These are phyloP conservation scores for Omphalea diandra DNA, from an alignment of 441 rosid genomes.

Conservation along the genomic window DNA sequence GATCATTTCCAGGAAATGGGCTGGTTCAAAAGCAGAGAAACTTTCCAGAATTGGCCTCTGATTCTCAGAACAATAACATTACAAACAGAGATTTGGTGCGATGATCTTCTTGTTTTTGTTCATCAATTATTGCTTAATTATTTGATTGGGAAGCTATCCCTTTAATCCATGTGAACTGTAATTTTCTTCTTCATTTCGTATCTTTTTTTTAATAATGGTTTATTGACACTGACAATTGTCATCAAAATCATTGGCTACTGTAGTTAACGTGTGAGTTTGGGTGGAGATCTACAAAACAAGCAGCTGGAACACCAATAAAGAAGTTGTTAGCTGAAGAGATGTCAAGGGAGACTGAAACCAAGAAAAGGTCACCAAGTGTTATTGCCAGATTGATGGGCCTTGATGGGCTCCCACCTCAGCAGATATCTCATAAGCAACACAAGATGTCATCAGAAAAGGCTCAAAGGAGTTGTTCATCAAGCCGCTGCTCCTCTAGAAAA, in stretches of 20 bases:
- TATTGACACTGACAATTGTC: neutral
- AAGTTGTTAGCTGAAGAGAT: slow-evolving; percentile 77
- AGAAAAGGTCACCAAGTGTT: slow-evolving; percentile 71
- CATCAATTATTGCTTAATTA: slow-evolving; percentile 7
- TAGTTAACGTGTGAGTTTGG: slow-evolving; percentile 46
- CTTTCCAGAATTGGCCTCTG: slow-evolving; percentile 47
- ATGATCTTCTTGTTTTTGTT: slow-evolving; percentile 25
- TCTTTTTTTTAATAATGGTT: slow-evolving; percentile 2
- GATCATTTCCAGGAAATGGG: slow-evolving; percentile 56
- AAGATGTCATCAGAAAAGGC: slow-evolving; percentile 39
- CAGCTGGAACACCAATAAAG: slow-evolving; percentile 60
- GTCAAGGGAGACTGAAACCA: slow-evolving; percentile 67
- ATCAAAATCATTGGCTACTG: slow-evolving; percentile 28
- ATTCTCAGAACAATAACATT: slow-evolving; percentile 43
- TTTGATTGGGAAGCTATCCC: neutral
- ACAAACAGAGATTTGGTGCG: slow-evolving; percentile 56
- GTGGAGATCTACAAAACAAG: slow-evolving; percentile 41
- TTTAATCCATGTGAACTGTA: neutral
- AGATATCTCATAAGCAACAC: slow-evolving; percentile 39
- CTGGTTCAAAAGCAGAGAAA: slow-evolving; percentile 38
- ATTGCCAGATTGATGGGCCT: slow-evolving; percentile 96
- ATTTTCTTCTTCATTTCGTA: neutral
- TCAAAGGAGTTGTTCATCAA: slow-evolving; percentile 41
- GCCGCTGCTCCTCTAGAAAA: slow-evolving; percentile 50
- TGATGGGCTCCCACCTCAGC: slow-evolving; percentile 71